phyloP scores from a whole-genome alignment of 116 monocot genomes.

The Dioscorea cayenensis region DNA sequence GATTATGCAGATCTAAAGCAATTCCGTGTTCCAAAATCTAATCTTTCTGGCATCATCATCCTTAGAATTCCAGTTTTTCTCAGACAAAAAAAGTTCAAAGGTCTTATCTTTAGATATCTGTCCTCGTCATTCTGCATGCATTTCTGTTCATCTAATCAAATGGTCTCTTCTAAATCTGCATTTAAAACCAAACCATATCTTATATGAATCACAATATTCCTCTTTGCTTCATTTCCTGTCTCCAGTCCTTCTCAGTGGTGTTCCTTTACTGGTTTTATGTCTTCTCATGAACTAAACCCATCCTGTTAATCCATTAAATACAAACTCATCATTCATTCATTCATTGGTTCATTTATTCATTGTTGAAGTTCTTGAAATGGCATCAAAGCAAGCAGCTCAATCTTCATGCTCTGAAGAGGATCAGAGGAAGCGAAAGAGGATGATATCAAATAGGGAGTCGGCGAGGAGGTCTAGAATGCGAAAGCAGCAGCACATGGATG shows the following conservation, averaged over 20 bases:
- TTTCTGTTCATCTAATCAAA: constrained; percentile 4
- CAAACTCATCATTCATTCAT: no score
- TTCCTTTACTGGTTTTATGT: constrained; percentile 49
- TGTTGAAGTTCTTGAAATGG: not conserved
- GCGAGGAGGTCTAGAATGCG: constrained; percentile 60
- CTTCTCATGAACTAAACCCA: constrained; percentile 19
- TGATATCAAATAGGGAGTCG: constrained; percentile 67
- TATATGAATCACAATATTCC: constrained; percentile 22
- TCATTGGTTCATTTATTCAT: not conserved
- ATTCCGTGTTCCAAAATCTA: no score
- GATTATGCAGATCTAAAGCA: no score
- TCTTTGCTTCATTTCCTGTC: constrained; percentile 22
- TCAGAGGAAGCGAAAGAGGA: constrained; percentile 44
- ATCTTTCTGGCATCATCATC: no score
- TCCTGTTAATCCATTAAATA: not conserved
- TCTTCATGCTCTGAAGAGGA: constrained; percentile 39
- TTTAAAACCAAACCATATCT: not conserved
- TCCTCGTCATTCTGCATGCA: not conserved
- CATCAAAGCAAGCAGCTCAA: constrained; percentile 9
- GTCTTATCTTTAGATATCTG: not conserved
- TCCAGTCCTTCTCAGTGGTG: constrained; percentile 36
- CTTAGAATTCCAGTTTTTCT: no score
- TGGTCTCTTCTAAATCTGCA: not conserved
- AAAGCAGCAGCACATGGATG: constrained; percentile 58
- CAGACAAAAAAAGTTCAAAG: no score